phyloP scores from a whole-genome alignment of 1,284 basidiomycete genomes.

The Trichosporon sp. region DNA sequence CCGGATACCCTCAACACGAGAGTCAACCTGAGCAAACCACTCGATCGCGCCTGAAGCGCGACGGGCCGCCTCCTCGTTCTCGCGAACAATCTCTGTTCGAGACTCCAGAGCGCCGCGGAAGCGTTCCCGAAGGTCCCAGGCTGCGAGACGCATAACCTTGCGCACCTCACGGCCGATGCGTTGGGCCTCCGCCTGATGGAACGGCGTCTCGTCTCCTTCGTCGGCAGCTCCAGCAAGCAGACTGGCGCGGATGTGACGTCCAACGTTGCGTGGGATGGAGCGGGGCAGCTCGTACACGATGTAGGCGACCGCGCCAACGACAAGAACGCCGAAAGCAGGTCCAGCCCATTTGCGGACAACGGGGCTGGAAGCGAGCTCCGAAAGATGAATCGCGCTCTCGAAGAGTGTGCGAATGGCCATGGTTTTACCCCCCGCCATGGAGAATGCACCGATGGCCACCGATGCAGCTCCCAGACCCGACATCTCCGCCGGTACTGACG shows the following conservation, averaged over 20 bases:
- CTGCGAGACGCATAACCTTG: constrained; percentile 88
- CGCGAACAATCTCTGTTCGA: constrained; percentile 67
- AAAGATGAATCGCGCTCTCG: constrained; percentile 67
- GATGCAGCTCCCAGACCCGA: constrained; percentile 68
- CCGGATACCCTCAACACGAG: constrained; percentile 58
- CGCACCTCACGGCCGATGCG: constrained; percentile 81
- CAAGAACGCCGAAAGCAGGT: constrained; percentile 67
- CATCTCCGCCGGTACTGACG: constrained; percentile 39
- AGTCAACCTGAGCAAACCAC: constrained; percentile 63
- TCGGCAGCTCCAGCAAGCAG: constrained; percentile 50
- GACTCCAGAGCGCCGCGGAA: constrained; percentile 79
- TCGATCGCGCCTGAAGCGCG: constrained; percentile 66
- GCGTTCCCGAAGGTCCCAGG: constrained; percentile 82
- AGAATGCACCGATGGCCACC: constrained; percentile 77
- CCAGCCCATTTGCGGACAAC: constrained; percentile 79
- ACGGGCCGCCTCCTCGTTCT: constrained; percentile 68
- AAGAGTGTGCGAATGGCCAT: constrained; percentile 73
- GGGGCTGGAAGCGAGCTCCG: constrained; percentile 78
- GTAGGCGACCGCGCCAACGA: constrained; percentile 73
- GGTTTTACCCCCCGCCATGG: constrained; percentile 76
- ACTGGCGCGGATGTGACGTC: constrained; percentile 60
- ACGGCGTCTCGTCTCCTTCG: constrained; percentile 51
- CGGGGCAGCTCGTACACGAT: constrained; percentile 82
- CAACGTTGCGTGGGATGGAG: constrained; percentile 87
- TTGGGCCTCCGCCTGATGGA: constrained; percentile 64